Conservation (phyloP, 2,329 filamentous ascomycete genomes). For the Claviceps sp. region DNA sequence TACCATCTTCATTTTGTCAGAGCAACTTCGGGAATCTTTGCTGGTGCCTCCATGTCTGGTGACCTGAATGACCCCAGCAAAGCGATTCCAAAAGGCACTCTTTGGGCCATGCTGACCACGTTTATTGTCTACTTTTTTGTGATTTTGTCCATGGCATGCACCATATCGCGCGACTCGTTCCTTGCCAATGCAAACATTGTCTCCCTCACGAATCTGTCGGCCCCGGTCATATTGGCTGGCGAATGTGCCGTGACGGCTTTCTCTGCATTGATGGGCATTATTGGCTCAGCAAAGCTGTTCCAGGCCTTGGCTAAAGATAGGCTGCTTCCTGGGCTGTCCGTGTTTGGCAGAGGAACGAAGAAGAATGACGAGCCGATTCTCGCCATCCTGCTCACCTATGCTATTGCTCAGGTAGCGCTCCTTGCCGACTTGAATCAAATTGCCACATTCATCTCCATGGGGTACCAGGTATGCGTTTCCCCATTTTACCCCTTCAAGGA, state of each 20-base stretch:
- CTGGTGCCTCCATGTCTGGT: slow-evolving; percentile 81
- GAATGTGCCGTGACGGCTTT: slow-evolving; percentile 77
- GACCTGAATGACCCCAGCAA: slow-evolving; percentile 72
- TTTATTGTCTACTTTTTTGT: slow-evolving; percentile 65
- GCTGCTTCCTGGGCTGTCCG: slow-evolving; percentile 58
- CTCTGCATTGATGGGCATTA: slow-evolving; percentile 75
- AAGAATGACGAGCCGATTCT: slow-evolving; percentile 61
- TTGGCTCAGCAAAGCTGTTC: slow-evolving; percentile 71
- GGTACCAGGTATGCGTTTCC: slow-evolving; percentile 47
- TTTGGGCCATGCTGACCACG: slow-evolving; percentile 64
- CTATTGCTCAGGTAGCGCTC: slow-evolving; percentile 65
- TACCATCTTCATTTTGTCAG: slow-evolving; percentile 10
- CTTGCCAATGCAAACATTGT: slow-evolving; percentile 67
- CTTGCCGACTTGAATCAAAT: slow-evolving; percentile 79
- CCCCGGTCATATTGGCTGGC: slow-evolving; percentile 59
- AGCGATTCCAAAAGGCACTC: slow-evolving; percentile 71
- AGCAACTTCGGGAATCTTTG: slow-evolving; percentile 43
- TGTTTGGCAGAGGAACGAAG: slow-evolving; percentile 62
- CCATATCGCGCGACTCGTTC: slow-evolving; percentile 60
- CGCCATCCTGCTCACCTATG: slow-evolving; percentile 64
- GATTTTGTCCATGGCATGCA: slow-evolving; percentile 64
- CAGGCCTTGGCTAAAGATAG: slow-evolving; percentile 72
- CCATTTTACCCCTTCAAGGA: background rate
- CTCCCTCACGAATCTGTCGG: slow-evolving; percentile 66
- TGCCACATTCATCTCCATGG: slow-evolving; percentile 81